These are phyloP conservation scores for Globisporangium splendens DNA, from an alignment of 352 stramenopile species.

Conservation along the genomic window DNA sequence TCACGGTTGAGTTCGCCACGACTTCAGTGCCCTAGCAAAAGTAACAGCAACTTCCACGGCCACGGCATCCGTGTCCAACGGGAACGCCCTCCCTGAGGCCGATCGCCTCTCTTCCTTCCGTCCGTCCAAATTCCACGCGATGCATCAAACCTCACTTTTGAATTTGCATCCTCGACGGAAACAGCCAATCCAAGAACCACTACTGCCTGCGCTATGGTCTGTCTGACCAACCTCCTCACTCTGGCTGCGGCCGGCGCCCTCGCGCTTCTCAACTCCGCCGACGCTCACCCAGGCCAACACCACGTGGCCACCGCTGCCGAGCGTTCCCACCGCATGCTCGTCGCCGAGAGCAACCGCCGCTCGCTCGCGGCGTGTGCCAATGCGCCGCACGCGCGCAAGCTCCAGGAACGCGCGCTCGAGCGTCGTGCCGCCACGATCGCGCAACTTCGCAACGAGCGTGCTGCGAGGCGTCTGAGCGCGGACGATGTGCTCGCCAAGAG, in stretches of 20 bases:
- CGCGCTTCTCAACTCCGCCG: no score
- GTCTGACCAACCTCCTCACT: no score
- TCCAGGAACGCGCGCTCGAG: slow-evolving; percentile 1
- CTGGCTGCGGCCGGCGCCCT: no score
- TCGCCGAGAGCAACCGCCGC: neutral
- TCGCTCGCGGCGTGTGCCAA: slow-evolving; percentile 6
- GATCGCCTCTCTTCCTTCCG: neutral
- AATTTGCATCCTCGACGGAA: neutral
- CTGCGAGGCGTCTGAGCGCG: neutral
- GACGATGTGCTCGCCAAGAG: slow-evolving; percentile 1
- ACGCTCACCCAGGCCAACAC: neutral
- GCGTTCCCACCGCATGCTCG: neutral
- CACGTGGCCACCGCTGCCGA: neutral
- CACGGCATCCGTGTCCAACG: no score
- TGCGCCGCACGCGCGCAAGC: neutral
- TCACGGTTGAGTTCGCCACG: no score
- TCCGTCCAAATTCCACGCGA: neutral
- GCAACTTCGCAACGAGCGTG: slow-evolving; percentile 1
- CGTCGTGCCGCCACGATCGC: neutral
- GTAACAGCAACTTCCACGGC: no score
- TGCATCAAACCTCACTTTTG: neutral
- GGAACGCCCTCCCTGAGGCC: neutral
- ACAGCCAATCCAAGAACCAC: neutral
- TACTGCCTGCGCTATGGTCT: no score
- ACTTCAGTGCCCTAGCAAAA: no score